Conservation (phyloP, 192 early-diverging fungal species). For the Spizellomyces sp. region DNA sequence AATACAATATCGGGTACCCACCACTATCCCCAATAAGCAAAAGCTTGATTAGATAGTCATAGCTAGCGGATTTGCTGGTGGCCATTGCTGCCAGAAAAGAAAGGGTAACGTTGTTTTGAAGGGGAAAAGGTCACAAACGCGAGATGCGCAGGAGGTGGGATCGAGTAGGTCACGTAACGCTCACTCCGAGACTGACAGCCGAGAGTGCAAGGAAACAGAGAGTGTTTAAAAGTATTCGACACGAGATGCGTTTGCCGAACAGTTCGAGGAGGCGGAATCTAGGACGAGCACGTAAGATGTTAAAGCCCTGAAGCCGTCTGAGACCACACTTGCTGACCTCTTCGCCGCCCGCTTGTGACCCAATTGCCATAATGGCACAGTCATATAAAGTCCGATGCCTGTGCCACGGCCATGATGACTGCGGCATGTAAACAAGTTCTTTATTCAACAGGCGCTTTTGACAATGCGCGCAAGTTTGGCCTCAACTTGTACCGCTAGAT, state of each 20-base stretch:
- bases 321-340: background rate
- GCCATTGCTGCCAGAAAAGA: slow-evolving; percentile 50
- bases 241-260: too few species aligned
- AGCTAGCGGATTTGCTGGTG: slow-evolving; percentile 88
- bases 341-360: background rate
- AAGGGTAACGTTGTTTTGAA: background rate
- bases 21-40: slow-evolving; percentile 97
- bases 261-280: background rate
- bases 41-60: slow-evolving; percentile 99
- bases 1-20: slow-evolving; percentile 46
- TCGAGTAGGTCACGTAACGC: too few species aligned
- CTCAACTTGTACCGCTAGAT: too few species aligned
- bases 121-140: too few species aligned
- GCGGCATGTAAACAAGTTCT: too few species aligned
- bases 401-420: background rate
- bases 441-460: too few species aligned
- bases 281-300: background rate
- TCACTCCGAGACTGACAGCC: background rate
- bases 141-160: too few species aligned
- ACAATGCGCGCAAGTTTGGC: too few species aligned
- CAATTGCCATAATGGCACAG: background rate
- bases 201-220: background rate
- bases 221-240: background rate
- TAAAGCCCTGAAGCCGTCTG: background rate
- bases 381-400: background rate